Percentiles rank a stretch among this genome's conserved stretches.
These are phyloP conservation scores for Vaccinium vitisidaea DNA, from an alignment of 148 eudicot species.

Conservation along the genomic window DNA sequence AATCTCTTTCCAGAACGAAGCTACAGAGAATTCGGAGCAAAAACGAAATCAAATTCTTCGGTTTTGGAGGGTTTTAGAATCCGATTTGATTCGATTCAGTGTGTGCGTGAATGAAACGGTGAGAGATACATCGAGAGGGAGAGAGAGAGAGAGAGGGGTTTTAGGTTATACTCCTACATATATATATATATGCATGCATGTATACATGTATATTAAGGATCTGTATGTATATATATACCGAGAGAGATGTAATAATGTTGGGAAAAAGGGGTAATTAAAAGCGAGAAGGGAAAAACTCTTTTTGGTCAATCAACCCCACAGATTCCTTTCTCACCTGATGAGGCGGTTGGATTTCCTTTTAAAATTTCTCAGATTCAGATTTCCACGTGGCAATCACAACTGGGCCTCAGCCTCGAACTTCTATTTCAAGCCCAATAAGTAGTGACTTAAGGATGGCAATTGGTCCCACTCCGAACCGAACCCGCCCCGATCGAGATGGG, in stretches of 20 bases:
- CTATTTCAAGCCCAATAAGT: not conserved
- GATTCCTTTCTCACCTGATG: not conserved
- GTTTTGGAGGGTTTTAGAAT: not conserved
- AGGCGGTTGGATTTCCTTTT: constrained; percentile 6
- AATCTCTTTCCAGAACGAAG: not conserved
- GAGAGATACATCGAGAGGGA: not conserved
- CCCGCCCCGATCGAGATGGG: no score
- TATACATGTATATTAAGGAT: not conserved
- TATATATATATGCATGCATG: not conserved
- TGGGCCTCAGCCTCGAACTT: not conserved
- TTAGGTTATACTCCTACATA: not conserved
- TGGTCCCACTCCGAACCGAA: no score
- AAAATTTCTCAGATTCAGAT: not conserved
- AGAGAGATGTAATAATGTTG: not conserved
- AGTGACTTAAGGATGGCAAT: no score
- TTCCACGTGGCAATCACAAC: not conserved
- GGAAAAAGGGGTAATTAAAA: not conserved
- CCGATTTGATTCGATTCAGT: not conserved
- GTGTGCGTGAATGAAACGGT: not conserved
- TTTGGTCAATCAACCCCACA: not conserved
- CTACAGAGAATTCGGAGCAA: not conserved
- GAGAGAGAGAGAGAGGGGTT: constrained; percentile 5
- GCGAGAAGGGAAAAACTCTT: not conserved
- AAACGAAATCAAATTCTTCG: not conserved
- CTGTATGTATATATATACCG: not conserved